Conservation (phyloP, 75 land plant species). For the Selaginella moellendorffii region DNA sequence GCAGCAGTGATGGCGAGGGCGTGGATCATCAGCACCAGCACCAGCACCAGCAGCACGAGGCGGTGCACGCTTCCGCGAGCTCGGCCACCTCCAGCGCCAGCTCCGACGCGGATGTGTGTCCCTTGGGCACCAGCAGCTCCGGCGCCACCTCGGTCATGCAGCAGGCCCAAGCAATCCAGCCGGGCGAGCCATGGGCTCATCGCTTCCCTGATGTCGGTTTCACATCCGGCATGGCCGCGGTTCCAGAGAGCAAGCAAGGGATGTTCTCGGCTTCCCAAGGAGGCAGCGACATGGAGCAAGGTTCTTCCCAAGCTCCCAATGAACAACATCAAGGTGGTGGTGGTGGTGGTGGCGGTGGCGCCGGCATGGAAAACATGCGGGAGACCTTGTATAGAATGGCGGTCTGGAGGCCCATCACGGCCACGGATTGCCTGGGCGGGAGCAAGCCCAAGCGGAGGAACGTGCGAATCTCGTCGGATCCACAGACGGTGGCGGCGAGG, state of each 20-base stretch:
- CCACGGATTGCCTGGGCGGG: constrained; percentile 41
- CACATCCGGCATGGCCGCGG: too few species aligned
- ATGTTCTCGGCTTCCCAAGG: too few species aligned
- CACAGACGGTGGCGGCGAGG: constrained; percentile 79
- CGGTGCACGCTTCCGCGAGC: neutral
- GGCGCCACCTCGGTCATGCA: neutral
- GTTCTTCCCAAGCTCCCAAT: too few species aligned
- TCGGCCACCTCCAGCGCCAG: neutral
- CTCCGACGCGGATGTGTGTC: neutral
- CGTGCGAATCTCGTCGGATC: constrained; percentile 64
- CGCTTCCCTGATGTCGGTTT: too few species aligned
- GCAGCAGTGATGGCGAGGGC: too few species aligned
- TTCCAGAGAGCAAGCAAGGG: too few species aligned
- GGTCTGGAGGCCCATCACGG: constrained; percentile 4
- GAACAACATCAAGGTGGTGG: too few species aligned
- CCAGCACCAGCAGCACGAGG: too few species aligned
- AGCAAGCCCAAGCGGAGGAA: constrained; percentile 54
- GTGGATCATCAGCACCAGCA: neutral
- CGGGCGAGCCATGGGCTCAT: too few species aligned
- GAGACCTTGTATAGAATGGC: constrained; percentile 5
- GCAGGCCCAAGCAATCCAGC: too few species aligned
- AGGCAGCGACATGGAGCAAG: too few species aligned
- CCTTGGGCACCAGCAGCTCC: neutral
- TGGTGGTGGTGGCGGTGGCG: too few species aligned
- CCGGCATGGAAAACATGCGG: constrained; percentile 39